Percentiles rank a stretch among this genome's conserved stretches.
These are phyloP conservation scores for Grosmannia penicillata DNA, from an alignment of 2,329 filamentous ascomycete genomes.

Conservation along the genomic window DNA sequence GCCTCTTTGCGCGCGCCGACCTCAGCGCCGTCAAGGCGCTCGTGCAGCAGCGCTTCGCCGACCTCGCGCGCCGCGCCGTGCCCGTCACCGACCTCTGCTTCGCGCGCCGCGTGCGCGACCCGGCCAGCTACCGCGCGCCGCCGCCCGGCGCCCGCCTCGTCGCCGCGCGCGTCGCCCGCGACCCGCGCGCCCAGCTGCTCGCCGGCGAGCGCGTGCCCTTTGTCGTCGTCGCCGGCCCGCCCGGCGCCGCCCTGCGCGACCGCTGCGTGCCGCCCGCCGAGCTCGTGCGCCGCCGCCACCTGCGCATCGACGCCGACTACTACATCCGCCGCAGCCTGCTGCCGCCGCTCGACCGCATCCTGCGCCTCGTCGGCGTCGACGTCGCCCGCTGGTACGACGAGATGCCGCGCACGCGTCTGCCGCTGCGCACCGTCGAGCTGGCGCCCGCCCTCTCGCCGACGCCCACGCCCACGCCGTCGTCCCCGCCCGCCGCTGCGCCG, in stretches of 20 bases:
- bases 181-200: constrained; percentile 77
- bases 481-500: constrained; percentile 12
- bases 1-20: constrained; percentile 82
- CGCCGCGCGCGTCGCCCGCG: constrained; percentile 70
- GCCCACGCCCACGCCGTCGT: background rate
- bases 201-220: constrained; percentile 93
- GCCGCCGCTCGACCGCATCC: constrained; percentile 87
- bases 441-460: constrained; percentile 17
- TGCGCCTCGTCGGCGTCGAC: constrained; percentile 82
- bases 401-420: constrained; percentile 56
- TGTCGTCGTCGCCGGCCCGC: constrained; percentile 78
- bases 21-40: constrained; percentile 78
- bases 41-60: constrained; percentile 55
- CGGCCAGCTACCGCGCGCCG: constrained; percentile 72
- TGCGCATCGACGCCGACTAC: constrained; percentile 83
- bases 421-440: constrained; percentile 42
- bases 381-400: constrained; percentile 88
- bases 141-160: constrained; percentile 84
- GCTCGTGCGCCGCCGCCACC: constrained; percentile 53
- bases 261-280: constrained; percentile 81
- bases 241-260: constrained; percentile 72
- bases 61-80: constrained; percentile 80
- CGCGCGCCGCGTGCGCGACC: constrained; percentile 62
- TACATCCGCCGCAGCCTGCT: constrained; percentile 96
- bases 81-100: constrained; percentile 95